Evolutionary conservation across 2,329 filamentous ascomycete genomes (phyloP), one percentile per base, ranked within the genome.

Genomic region (Onygenales sp.): DNA sequence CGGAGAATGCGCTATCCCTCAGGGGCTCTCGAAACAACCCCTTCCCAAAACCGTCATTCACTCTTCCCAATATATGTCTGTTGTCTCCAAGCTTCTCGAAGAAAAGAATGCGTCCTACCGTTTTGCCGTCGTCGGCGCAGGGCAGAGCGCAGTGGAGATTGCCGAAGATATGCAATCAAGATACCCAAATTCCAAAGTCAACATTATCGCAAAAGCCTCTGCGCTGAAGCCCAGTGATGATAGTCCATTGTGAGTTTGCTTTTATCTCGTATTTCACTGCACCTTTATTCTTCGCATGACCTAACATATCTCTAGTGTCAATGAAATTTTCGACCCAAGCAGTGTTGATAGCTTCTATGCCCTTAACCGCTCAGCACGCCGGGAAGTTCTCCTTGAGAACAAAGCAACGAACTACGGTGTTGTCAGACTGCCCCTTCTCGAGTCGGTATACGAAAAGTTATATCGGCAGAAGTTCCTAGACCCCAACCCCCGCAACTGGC

Each of bases 91-190:
- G 14, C 53, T 74, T 39, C 58, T 76, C 46, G 68, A 65, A 39
- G 66, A 77, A 43, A 62, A 63, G 42, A 59, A 63, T 37, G 63
- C 65, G 27, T 58, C 76, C 2, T 87, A 89, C 69, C 82, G 82
- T 13, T 84, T 97, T 51, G 91, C 88, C 7, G 87, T 97, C 9
- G 77, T 97, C 42, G 92, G 92, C 7, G 88, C 84, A 46, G 92
- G 93, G 1, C 92, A 98, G 74, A 94, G 88, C 67, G 90, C 90
- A 2, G 92, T 92, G 8, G 92, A 98, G 74, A 95, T 96, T 63
- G 96, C 94, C 75, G 86, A 88, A 73, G 91, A 95, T 69, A 74
- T 97, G 49, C 86, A 92, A 63, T 78, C 76, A 40, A 76, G 88
- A 46, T 96, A 94, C 67, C 90, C 90, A 40, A 90, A 92, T 66